A percentile compares a stretch with the other conserved stretches of the same genome.
These are phyloP conservation scores for Fusarium domesticum DNA, from an alignment of 2,329 filamentous ascomycete species.

Conservation along the genomic window DNA sequence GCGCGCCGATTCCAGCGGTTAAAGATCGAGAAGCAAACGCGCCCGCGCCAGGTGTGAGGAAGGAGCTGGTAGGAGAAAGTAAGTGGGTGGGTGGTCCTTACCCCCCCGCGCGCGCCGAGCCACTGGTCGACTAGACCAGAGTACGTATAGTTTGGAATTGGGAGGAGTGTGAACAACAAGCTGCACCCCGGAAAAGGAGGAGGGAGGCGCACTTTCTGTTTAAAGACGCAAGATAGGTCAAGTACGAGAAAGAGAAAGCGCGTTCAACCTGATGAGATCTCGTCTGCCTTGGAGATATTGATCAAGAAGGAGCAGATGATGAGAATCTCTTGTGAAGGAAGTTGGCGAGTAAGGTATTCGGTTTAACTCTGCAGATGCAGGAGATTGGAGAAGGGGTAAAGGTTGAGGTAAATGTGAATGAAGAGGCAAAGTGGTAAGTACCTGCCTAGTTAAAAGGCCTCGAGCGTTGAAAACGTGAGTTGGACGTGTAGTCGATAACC, in stretches of 20 bases:
- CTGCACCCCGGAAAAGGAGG: slow-evolving; percentile 16
- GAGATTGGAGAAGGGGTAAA: background rate
- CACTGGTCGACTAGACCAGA: background rate
- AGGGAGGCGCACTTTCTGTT: background rate
- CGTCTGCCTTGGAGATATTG: too few species aligned
- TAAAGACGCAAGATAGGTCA: background rate
- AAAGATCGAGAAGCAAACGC: slow-evolving; percentile 18
- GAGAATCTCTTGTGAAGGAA: background rate
- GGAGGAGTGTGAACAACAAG: slow-evolving; percentile 2
- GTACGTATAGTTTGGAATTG: background rate
- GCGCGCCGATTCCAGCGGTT: slow-evolving; percentile 5
- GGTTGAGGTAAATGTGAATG: background rate
- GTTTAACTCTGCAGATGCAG: background rate
- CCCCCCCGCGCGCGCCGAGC: slow-evolving; percentile 15
- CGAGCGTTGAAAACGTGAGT: background rate
- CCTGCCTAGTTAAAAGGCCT: background rate
- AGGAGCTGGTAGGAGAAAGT: slow-evolving; percentile 20
- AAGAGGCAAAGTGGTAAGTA: background rate
- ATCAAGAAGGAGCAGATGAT: too few species aligned
- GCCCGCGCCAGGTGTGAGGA: slow-evolving; percentile 21
- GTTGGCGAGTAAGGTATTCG: background rate
- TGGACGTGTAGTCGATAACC: background rate
- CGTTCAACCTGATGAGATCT: background rate
- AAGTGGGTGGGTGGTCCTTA: slow-evolving; percentile 19
- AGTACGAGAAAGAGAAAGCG: background rate